Base-by-base conservation (phyloP, 805 yeast species). In the Hanseniaspora meyeri region DNA sequence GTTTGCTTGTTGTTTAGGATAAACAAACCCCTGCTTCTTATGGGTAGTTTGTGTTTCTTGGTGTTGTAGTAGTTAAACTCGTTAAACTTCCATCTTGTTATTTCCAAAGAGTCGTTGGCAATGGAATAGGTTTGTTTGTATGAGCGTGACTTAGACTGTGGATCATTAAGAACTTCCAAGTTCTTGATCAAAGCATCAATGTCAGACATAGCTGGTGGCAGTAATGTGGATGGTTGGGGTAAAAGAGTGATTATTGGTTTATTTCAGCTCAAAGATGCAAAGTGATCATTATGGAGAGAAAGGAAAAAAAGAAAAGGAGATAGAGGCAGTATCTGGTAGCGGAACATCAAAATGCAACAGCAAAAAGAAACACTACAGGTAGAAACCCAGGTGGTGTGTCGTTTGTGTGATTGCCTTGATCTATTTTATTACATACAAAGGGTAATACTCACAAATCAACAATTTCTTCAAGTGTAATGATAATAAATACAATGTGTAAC, bases 21-120 rank as follows among this genome's bases (percentile, higher is more conserved):
- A 67, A 91, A 91, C 16, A 91, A 67, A 0, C 98, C 98, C 56
- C 98, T 75, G 0, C 97, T 95, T 52, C 80, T 70, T 5, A 80
- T 74, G 0, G 96, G 96, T 9, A 91, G 70, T 1, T 57, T 58
- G 5, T 79, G 70, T 50, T 76, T 76, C 10, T 72, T 39, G 12
- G 40, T 70, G 55, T 75, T 77, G 17, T 80, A 80, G 64, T 87
- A 91, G 63, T 87, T 96, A 86, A 88, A 90, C 62, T 91, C 98
- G 58, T 82, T 80, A 70, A 88, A 89, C 67, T 82, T 86, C 97
- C 97, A 91, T 45, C 75, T 69, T 7, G 62, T 58, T 1, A 72
- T 65, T n/a, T 36, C 34, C 24, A 45, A 36, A 5, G 34, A n/a
- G 16, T 46, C 29, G 16, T 36, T 36, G 10, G 20, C 47, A n/a